These are phyloP conservation scores for Rutstroemia sp. DNA, from an alignment of 2,329 filamentous ascomycete genomes.

Conservation along the genomic window DNA sequence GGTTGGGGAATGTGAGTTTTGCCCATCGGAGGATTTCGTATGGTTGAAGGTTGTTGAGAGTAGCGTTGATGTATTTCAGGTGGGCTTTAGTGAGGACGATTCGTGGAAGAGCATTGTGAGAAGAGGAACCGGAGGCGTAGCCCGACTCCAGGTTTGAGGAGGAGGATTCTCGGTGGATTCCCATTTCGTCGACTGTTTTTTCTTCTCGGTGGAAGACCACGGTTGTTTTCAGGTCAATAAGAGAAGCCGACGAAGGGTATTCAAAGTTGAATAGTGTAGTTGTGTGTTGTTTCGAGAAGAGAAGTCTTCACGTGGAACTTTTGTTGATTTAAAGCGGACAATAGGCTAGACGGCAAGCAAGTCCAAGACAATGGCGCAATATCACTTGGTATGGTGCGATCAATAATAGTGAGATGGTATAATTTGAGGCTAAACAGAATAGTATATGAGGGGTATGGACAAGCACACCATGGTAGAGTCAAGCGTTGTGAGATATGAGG, in stretches of 20 bases:
- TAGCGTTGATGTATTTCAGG: conserved; percentile 82
- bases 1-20: conserved; percentile 79
- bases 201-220: not conserved
- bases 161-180: conserved; percentile 19
- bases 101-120: conserved; percentile 57
- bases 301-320: not conserved
- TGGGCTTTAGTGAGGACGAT: conserved; percentile 83
- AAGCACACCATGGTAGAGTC: not conserved
- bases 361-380: conserved; percentile 5
- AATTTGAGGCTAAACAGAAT: not conserved
- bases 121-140: conserved; percentile 62
- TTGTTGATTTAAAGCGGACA: not conserved
- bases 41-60: conserved; percentile 80
- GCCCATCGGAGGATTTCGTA: conserved; percentile 90
- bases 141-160: conserved; percentile 63
- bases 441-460: not conserved
- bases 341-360: not conserved
- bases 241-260: no score
- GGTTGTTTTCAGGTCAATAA: not conserved
- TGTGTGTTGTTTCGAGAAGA: not conserved
- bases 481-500: not conserved
- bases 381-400: conserved; percentile 5
- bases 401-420: not conserved
- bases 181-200: conserved; percentile 18
- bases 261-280: not conserved